Base-by-base conservation (phyloP, 371 early-diverging fungal genomes). In the Lichtheimia ramosa region DNA sequence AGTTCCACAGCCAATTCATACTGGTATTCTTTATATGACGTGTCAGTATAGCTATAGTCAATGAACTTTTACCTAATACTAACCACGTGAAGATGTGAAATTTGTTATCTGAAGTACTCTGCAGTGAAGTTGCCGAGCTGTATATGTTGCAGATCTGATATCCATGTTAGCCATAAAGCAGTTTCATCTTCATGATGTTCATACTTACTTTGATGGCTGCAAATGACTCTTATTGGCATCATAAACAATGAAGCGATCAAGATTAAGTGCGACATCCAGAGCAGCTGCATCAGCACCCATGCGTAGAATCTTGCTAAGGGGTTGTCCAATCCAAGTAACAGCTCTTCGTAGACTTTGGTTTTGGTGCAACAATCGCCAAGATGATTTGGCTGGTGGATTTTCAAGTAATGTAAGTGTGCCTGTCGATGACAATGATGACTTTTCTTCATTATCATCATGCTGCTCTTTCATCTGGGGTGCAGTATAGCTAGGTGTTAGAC, bases 51-150 rank as follows among this genome's bases (percentile, higher is more conserved):
- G 3, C 7, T 14, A 51, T 21, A 5, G 23, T 7, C 51, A 21
- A n/a, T 24, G 24, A 15, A 21, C 34, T 34, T 5, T 8, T 8
- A 5, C 27, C 27, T 8, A 4, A 2, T 13, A 39, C 49, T 43
- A 50, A 58, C 63, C 58, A 46, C 49, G 52, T 3, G 53, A 46
- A 3, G 63, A 63, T n/a, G 63, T 48, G 40, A 25, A 39, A 27
- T 63, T 63, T 20, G 43, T 53, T 13, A 63, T 58, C 34, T 63
- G 63, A n/a, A 58, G 21, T 7, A 63, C 63, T 58, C 6, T 53
- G 39, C 53, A 53, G 13, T 39, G 20, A n/a, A 14, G 20, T 53
- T 48, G 34, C 28, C 10, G 24, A 25, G 24, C 53, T 39, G 34
- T 53, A 16, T 34, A 18, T 0, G 39, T n/a, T 48, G 14, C 34